A percentile compares a stretch with the other conserved stretches of the same genome.
Conservation (phyloP, 2,329 filamentous ascomycete genomes). For the Pseudomassariella vexata region DNA sequence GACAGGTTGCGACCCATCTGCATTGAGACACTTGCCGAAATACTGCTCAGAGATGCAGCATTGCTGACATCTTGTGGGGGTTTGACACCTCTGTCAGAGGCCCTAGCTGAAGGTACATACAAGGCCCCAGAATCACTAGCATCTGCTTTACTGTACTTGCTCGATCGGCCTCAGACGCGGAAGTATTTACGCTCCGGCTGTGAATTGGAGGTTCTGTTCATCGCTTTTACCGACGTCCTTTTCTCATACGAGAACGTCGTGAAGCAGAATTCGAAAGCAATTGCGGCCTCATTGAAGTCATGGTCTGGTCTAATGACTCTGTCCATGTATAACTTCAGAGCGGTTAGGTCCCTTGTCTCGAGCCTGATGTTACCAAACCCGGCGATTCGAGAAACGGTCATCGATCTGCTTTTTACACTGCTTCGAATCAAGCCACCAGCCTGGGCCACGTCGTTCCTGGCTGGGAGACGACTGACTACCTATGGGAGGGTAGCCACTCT, state of each 20-base stretch:
- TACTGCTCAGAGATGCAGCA: constrained; percentile 78
- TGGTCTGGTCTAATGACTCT: constrained; percentile 90
- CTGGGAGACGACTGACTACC: constrained; percentile 85
- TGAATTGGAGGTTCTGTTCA: constrained; percentile 84
- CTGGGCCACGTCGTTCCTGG: constrained; percentile 94
- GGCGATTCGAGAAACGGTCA: constrained; percentile 64
- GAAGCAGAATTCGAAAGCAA: constrained; percentile 87
- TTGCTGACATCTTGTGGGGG: constrained; percentile 80
- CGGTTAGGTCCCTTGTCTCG: constrained; percentile 72
- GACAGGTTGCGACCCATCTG: constrained; percentile 87
- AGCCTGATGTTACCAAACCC: constrained; percentile 54
- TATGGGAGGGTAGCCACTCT: constrained; percentile 92
- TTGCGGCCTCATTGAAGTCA: constrained; percentile 82
- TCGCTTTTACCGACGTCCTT: constrained; percentile 82
- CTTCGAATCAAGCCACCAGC: constrained; percentile 87
- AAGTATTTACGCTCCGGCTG: constrained; percentile 82
- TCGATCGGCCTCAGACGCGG: constrained; percentile 77
- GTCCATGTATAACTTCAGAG: constrained; percentile 80
- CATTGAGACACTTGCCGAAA: constrained; percentile 86
- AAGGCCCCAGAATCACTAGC: constrained; percentile 87
- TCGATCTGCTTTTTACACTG: constrained; percentile 77
- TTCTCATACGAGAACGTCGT: constrained; percentile 55
- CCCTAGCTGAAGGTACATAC: constrained; percentile 83
- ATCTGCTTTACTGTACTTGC: constrained; percentile 79
- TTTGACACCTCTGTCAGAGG: constrained; percentile 81